Evolutionary conservation across 371 early-diverging fungal genomes (phyloP).

Genomic region (Thermomucor indicae-seudaticae): DNA sequence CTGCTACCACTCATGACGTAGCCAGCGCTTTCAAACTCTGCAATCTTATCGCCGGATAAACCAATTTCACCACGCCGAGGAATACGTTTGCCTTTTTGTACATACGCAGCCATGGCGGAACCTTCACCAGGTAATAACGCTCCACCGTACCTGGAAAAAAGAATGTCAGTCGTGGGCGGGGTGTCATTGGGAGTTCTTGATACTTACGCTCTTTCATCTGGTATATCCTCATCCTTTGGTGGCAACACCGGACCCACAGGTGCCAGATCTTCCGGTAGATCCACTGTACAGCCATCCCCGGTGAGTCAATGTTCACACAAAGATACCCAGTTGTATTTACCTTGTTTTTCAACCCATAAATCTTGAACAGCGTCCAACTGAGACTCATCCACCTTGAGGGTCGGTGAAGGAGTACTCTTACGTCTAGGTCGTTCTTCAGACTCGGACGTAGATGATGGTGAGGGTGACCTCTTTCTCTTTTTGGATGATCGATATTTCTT

Average conservation of each 20-base stretch:
- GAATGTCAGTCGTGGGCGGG: background rate
- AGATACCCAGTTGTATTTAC: constrained; percentile 7
- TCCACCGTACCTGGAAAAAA: constrained; percentile 63
- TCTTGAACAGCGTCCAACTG: constrained; percentile 47
- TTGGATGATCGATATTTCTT: constrained; percentile 5
- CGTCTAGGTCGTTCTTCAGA: constrained; percentile 5
- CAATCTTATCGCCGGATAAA: constrained; percentile 78
- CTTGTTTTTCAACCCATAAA: constrained; percentile 52
- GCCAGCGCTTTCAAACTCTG: constrained; percentile 80
- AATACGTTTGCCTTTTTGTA: constrained; percentile 92
- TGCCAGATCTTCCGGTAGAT: constrained; percentile 55
- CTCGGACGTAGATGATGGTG: constrained; percentile 2
- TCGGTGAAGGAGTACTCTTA: background rate
- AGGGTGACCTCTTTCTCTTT: constrained; percentile 5
- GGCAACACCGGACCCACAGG: constrained; percentile 60
- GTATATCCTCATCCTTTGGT: constrained; percentile 44
- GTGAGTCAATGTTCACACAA: background rate
- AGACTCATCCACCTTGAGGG: constrained; percentile 22
- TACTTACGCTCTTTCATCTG: constrained; percentile 50
- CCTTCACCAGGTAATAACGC: constrained; percentile 57
- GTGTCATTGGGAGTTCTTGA: background rate
- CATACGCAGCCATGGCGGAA: constrained; percentile 62
- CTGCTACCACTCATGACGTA: constrained; percentile 96
- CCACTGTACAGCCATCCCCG: constrained; percentile 24
- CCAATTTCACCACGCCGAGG: constrained; percentile 98